Evolutionary conservation across 768 basidiomycete genomes (phyloP).

Genomic region (Cystoderma amianthinum): DNA sequence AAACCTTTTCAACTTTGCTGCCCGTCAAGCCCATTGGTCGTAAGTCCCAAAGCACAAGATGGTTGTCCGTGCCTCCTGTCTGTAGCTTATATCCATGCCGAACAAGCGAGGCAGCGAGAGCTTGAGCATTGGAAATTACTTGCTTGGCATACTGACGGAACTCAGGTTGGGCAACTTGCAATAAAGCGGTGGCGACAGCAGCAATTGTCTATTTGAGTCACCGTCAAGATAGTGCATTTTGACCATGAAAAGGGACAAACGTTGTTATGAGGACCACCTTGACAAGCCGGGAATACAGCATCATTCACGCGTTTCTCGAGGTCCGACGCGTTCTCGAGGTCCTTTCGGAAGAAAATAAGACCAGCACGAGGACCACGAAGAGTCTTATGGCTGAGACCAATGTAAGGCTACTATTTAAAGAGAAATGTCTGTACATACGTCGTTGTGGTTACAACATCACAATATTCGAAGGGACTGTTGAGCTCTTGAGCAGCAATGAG

Average conservation of each 20-base stretch:
- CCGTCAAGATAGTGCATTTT: background rate
- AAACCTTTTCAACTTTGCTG: slow-evolving; percentile 97
- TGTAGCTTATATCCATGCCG: slow-evolving; percentile 91
- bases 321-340: slow-evolving; percentile 72
- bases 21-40: slow-evolving; percentile 95
- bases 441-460: slow-evolving; percentile 97
- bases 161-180: slow-evolving; percentile 83
- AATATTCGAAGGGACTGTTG: slow-evolving; percentile 88
- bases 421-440: slow-evolving; percentile 46
- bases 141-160: slow-evolving; percentile 93
- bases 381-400: slow-evolving; percentile 77
- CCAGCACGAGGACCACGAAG: slow-evolving; percentile 97
- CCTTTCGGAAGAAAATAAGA: slow-evolving; percentile 97
- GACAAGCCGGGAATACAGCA: slow-evolving; percentile 99
- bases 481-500: slow-evolving; percentile 90
- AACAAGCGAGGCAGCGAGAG: slow-evolving; percentile 67
- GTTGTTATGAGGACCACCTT: slow-evolving; percentile 99
- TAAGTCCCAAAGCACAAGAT: slow-evolving; percentile 96
- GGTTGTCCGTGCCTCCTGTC: slow-evolving; percentile 95
- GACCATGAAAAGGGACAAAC: slow-evolving; percentile 34
- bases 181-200: slow-evolving; percentile 86
- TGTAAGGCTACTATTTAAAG: slow-evolving; percentile 3
- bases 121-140: slow-evolving; percentile 82
- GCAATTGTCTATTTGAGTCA: slow-evolving; percentile 70
- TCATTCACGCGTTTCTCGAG: slow-evolving; percentile 97